Conservation (phyloP, 2,329 filamentous ascomycete genomes). For the Huntiella abstrusa region DNA sequence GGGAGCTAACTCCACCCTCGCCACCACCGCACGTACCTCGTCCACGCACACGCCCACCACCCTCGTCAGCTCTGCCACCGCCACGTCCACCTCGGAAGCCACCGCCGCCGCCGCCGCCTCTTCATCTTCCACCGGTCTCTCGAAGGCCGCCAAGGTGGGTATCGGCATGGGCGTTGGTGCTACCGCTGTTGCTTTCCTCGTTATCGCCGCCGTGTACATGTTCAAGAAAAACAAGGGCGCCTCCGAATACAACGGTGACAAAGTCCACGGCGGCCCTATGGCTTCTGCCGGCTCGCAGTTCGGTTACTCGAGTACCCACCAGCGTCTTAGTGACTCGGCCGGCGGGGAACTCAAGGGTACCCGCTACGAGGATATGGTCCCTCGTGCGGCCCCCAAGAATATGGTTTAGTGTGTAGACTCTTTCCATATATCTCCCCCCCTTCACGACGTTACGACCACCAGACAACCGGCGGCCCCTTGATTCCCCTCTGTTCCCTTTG, state of each 20-base stretch:
- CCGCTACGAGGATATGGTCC: slow-evolving; percentile 39
- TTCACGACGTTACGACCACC: background rate
- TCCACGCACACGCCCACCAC: background rate
- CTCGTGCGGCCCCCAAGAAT: slow-evolving; percentile 28
- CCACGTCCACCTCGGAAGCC: background rate
- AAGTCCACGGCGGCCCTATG: slow-evolving; percentile 27
- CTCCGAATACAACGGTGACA: slow-evolving; percentile 6
- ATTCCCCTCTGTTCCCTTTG: background rate
- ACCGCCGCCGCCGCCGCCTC: slow-evolving; percentile 4
- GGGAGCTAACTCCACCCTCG: slow-evolving; percentile 10
- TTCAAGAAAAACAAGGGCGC: slow-evolving; percentile 16
- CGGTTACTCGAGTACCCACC: slow-evolving; percentile 8
- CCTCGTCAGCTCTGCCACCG: slow-evolving; percentile 2
- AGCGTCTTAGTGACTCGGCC: slow-evolving; percentile 2
- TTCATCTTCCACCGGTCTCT: slow-evolving; percentile 18
- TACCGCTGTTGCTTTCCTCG: slow-evolving; percentile 17
- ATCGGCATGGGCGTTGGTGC: slow-evolving; percentile 24
- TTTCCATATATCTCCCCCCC: background rate
- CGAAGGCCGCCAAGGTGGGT: slow-evolving; percentile 27
- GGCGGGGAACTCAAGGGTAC: slow-evolving; percentile 28
- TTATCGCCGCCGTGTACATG: slow-evolving; percentile 22
- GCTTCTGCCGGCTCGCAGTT: slow-evolving; percentile 24
- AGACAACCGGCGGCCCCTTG: background rate
- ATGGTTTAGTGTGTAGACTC: slow-evolving; percentile 18
- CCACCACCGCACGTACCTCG: slow-evolving; percentile 3